Evolutionary conservation across 768 basidiomycete genomes (phyloP).

Genomic region (Candolleomyces efflorescens): DNA sequence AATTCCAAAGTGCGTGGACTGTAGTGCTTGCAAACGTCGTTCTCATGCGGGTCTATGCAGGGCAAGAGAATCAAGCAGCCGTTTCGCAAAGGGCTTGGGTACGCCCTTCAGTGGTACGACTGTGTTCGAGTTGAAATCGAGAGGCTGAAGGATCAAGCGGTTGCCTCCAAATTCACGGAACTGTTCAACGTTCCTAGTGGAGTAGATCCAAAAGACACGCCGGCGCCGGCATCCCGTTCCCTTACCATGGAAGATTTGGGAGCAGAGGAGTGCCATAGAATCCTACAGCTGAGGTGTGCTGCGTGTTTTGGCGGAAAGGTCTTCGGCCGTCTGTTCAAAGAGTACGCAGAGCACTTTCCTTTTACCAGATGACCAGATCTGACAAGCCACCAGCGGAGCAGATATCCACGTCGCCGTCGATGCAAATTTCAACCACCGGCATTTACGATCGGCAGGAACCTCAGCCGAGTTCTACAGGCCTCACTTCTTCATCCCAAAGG

Average conservation of each 20-base stretch:
- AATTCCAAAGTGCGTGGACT: slow-evolving; percentile 2
- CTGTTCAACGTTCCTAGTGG: neutral
- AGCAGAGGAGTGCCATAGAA: no score
- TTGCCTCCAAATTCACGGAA: neutral
- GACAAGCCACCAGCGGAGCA: no score
- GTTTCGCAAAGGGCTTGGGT: slow-evolving; percentile 16
- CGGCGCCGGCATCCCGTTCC: no score
- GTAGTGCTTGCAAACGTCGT: no score
- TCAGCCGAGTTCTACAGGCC: neutral
- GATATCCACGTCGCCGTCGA: neutral
- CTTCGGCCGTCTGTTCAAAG: no score
- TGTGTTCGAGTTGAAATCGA: slow-evolving; percentile 11
- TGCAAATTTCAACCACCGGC: neutral
- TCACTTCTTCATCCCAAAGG: neutral
- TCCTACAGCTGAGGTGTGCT: no score
- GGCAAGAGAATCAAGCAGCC: slow-evolving; percentile 16
- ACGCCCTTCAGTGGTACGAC: slow-evolving; percentile 22
- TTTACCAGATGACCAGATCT: no score
- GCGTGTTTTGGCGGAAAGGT: no score
- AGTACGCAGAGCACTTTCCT: no score
- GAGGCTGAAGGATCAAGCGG: neutral
- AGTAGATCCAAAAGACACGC: no score
- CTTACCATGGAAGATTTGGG: no score
- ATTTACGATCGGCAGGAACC: neutral
- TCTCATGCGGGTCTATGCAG: neutral